A percentile compares a stretch with the other conserved stretches of the same genome.
phyloP scores from a whole-genome alignment of 768 basidiomycete species.

The Sistotremastrum suecicum region DNA sequence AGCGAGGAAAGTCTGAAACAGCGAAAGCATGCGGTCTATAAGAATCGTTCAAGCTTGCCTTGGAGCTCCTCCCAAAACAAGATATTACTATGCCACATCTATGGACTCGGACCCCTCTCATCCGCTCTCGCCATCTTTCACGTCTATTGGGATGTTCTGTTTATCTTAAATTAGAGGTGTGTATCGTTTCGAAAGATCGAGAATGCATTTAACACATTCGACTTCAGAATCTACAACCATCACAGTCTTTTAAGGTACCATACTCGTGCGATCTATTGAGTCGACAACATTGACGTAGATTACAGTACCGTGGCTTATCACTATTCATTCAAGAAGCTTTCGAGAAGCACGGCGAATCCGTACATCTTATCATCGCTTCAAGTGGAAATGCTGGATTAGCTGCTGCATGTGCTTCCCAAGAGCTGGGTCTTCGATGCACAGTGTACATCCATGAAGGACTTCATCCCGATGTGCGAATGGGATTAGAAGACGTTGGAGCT shows the following conservation, averaged over 20 bases:
- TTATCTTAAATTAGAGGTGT: constrained; percentile 64
- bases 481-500: constrained; percentile 26
- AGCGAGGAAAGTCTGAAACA: no score
- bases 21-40: no score
- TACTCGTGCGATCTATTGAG: no score
- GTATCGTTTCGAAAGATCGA: constrained; percentile 3
- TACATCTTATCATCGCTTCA: constrained; percentile 59
- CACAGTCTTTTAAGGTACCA: constrained; percentile 50
- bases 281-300: no score
- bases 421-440: constrained; percentile 42
- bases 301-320: constrained; percentile 45
- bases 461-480: constrained; percentile 8
- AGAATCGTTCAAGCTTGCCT: no score
- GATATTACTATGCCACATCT: constrained; percentile 11
- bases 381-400: constrained; percentile 75
- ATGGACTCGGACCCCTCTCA: constrained; percentile 53
- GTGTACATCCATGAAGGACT: constrained; percentile 52
- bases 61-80: no score
- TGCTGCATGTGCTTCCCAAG: constrained; percentile 45
- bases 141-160: constrained; percentile 33
- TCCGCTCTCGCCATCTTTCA: constrained; percentile 48
- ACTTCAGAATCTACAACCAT: constrained; percentile 52
- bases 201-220: neutral
- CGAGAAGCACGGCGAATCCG: constrained; percentile 31
- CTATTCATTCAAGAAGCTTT: constrained; percentile 40